Evolutionary conservation across 2,329 filamentous ascomycete species (phyloP), one percentile per base, ranked within the genome.

Genomic region (Phialocephala sp.): DNA sequence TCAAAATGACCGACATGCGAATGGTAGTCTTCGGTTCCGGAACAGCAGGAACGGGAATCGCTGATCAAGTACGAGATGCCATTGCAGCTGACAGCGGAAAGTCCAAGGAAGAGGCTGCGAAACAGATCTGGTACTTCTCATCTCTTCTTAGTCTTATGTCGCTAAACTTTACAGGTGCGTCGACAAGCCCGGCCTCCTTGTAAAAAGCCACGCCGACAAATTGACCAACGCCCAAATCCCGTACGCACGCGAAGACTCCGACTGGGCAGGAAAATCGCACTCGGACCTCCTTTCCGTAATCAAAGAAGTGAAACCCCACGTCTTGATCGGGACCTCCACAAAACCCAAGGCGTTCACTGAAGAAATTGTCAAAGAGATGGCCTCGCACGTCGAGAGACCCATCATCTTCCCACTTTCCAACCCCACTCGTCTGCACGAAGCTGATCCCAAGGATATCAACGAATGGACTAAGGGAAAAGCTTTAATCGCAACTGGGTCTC

Each of bases 321-420:
- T 94, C 1, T 82, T 97, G 0, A 88, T 97, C 67, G 93, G 93
- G 14, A 96, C 92, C 0, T 95, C 91, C 0, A 97, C 93, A 0
- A 86, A 89, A 11, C 89, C 92, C 0, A 86, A 86, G 2, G 81
- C 91, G 0, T 97, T 97, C 78, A 94, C 85, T 0, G 82, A 93
- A 71, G 85, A 91, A 1, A 80, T 93, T 35, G 82, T 96, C 12
- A 82, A 84, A 55, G 91, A 91, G 71, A 96, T 97, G 92, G 87
- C 89, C 1, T 82, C 84, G 41, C 86, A 93, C 72, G 86, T 90
- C 2, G 83, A 90, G 0, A 84, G 89, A 0, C 93, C 93, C n/a
- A 87, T 92, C 62, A 84, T 93, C 65, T 87, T 97, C 66, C 93
- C 93, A 0, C 84, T 97, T 1, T 94, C 91, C 2, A 97, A 97